A percentile compares a stretch with the other conserved stretches of the same genome.
Conservation (phyloP, 129 eudicot species). For the Glebionis coronaria region DNA sequence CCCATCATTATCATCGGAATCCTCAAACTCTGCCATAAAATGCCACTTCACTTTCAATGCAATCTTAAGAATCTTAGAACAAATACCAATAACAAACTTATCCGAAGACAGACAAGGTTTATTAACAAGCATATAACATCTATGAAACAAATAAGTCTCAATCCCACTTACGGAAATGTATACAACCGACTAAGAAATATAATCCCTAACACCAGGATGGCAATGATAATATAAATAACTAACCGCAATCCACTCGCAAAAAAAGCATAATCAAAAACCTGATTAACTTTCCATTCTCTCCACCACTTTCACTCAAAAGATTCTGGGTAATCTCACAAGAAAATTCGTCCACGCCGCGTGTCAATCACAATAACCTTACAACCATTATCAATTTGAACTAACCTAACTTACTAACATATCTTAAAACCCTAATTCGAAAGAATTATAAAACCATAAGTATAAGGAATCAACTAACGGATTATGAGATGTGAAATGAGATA, state of each 20-base stretch:
- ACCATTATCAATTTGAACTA: constrained; percentile 48
- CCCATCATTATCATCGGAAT: constrained; percentile 92
- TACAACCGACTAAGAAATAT: constrained; percentile 95
- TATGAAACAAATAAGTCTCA: constrained; percentile 97
- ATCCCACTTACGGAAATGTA: constrained; percentile 86
- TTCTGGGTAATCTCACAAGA: constrained; percentile 91
- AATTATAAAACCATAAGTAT: too few species aligned
- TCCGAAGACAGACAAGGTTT: constrained; percentile 94
- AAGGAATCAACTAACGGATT: too few species aligned
- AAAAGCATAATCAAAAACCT: constrained; percentile 96
- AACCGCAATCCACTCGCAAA: constrained; percentile 99
- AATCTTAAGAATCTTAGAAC: constrained; percentile 75
- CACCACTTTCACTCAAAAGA: constrained; percentile 71
- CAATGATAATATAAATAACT: constrained; percentile 95
- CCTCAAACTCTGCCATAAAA: constrained; percentile 97
- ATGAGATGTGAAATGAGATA: too few species aligned
- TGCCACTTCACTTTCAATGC: constrained; percentile 96
- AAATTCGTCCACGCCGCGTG: constrained; percentile 60
- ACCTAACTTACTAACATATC: too few species aligned
- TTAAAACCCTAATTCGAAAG: too few species aligned
- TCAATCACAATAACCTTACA: constrained; percentile 76
- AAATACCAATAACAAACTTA: constrained; percentile 89
- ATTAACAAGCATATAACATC: constrained; percentile 90
- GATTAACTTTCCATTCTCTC: constrained; percentile 92
- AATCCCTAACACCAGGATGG: constrained; percentile 87